Evolutionary conservation across 441 rosid genomes (phyloP).

Genomic region (Francoa sonchifolia): DNA sequence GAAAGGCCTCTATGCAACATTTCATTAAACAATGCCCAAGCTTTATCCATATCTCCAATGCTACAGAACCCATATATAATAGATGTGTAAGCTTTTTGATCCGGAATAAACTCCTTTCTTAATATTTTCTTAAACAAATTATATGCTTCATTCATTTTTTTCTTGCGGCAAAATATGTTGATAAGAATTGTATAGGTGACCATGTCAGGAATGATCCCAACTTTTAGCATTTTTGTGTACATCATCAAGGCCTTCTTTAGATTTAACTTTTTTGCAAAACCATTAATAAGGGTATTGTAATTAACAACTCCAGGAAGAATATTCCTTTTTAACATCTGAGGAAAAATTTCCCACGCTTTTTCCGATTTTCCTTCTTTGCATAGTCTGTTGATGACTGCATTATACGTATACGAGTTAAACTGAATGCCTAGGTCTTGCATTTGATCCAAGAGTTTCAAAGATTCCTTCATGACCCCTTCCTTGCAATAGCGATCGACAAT

Average conservation of each 20-base stretch:
- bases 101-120: constrained; percentile 26
- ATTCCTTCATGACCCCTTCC: constrained; percentile 24
- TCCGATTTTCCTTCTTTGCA: constrained; percentile 21
- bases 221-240: constrained; percentile 26
- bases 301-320: constrained; percentile 23
- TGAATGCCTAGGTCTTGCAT: constrained; percentile 21
- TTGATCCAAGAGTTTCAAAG: constrained; percentile 23
- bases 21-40: constrained; percentile 19
- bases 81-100: constrained; percentile 28
- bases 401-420: constrained; percentile 30
- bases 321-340: constrained; percentile 39
- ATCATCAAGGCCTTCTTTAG: constrained; percentile 22
- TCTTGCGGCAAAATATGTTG: constrained; percentile 19
- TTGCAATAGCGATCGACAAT: constrained; percentile 24
- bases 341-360: constrained; percentile 34
- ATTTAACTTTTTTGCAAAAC: constrained; percentile 28
- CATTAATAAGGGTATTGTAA: constrained; percentile 29
- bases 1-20: constrained; percentile 20
- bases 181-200: constrained; percentile 35
- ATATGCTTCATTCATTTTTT: constrained; percentile 24
- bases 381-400: constrained; percentile 25
- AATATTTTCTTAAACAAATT: constrained; percentile 28
- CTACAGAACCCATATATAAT: constrained; percentile 35
- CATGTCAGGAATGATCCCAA: constrained; percentile 25
- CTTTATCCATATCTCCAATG: constrained; percentile 31